Base-by-base conservation (phyloP, 495 filamentous ascomycete species). In the Platismatia glauca region DNA sequence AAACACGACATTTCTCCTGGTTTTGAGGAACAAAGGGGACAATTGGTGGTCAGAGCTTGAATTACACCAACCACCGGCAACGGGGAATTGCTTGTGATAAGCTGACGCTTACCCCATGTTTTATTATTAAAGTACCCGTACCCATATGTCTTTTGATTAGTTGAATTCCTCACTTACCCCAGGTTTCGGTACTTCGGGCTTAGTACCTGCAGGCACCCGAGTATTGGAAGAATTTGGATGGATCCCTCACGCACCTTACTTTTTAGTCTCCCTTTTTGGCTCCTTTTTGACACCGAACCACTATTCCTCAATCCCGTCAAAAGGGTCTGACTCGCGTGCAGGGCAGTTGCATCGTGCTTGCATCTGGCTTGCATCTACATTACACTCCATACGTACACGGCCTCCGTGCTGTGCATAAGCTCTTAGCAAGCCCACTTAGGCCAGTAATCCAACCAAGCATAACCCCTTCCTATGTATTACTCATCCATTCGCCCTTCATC, bases 121-220 rank as follows among this genome's bases (percentile, higher is more conserved):
- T 7, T 3, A 11, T 15, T 12, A 38, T 43, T 39, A 15, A 39
- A n/a, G n/a, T n/a, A n/a, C n/a, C n/a, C n/a, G n/a, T n/a, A n/a
- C n/a, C n/a, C n/a, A n/a, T n/a, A n/a, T n/a, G n/a, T n/a, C n/a
- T n/a, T n/a, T n/a, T n/a, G n/a, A n/a, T n/a, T n/a, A n/a, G n/a
- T n/a, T n/a, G n/a, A n/a, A n/a, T n/a, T n/a, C n/a, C n/a, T n/a
- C n/a, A n/a, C n/a, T 38, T 22, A 62, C 60, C 60, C 60, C 60
- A 57, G 52, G 34, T 35, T 57, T 62, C 60, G 60, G 60, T 57
- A 62, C 55, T 53, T 57, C 29, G 53, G 34, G 29, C 5, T 31
- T 46, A 20, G 60, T 57, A 57, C 39, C 53, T 62, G 60, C 60
- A 44, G 53, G 52, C 33, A 41, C 55, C 37, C 39, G 27, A 33